Evolutionary conservation across 169 alveolate genomes (phyloP).

Genomic region (Sarcocystis neurona): DNA sequence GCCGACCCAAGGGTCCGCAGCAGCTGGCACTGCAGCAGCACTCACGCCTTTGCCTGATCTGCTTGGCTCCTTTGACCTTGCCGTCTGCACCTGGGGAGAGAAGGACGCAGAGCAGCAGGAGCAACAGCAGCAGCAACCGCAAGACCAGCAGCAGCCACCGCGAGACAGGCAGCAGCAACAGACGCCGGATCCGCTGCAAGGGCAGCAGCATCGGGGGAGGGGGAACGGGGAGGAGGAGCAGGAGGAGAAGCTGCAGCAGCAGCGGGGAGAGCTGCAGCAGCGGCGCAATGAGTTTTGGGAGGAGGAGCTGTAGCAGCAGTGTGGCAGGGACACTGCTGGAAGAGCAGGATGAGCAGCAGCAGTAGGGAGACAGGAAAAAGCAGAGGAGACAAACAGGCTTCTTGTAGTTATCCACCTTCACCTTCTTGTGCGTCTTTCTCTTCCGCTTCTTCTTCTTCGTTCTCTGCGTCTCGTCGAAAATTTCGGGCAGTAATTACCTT

Average conservation of each 20-base stretch:
- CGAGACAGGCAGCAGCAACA: not conserved
- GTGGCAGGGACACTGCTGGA: not conserved
- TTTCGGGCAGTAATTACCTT: not conserved
- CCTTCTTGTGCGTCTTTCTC: not conserved
- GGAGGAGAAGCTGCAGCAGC: not conserved
- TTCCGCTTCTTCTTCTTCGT: not conserved
- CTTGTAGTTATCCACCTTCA: too few species aligned
- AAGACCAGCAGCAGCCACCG: not conserved
- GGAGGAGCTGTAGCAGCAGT: not conserved
- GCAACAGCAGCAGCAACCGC: not conserved
- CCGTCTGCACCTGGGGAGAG: not conserved
- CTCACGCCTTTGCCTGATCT: conserved; percentile 1
- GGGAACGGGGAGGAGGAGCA: not conserved
- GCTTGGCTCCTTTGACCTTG: not conserved
- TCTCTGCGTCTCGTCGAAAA: not conserved
- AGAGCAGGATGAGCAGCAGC: not conserved
- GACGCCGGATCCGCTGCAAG: not conserved
- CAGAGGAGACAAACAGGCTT: not conserved
- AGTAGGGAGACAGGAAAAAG: not conserved
- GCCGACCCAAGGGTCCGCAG: too few species aligned
- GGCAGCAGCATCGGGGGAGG: not conserved
- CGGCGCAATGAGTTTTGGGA: not conserved
- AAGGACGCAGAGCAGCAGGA: not conserved
- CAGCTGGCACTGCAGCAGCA: not conserved
- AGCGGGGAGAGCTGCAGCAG: not conserved